Percentiles rank a stretch among this genome's conserved stretches.
Evolutionary conservation across 2,329 filamentous ascomycete species (phyloP).

Genomic region (Verticillium albo-atrum): DNA sequence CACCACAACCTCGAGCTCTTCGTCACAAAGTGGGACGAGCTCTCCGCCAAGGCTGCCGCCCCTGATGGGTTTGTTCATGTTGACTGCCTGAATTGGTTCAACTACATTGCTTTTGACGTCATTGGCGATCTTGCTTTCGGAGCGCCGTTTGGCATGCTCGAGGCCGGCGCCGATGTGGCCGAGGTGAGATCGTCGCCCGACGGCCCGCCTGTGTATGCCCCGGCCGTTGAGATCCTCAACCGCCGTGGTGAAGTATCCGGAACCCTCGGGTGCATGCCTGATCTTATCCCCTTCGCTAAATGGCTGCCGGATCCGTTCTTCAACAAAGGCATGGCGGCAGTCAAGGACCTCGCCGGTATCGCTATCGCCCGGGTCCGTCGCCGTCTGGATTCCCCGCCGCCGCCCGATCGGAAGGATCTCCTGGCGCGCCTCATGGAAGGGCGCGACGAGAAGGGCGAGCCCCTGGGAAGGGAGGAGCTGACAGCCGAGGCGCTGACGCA

Average conservation of each 20-base stretch:
- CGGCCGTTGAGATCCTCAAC: constrained; percentile 85
- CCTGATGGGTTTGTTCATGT: constrained; percentile 53
- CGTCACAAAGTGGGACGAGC: constrained; percentile 65
- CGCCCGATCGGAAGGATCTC: constrained; percentile 69
- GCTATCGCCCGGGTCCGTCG: constrained; percentile 77
- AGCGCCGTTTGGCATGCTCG: constrained; percentile 20
- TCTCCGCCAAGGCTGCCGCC: constrained; percentile 42
- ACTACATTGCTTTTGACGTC: constrained; percentile 22
- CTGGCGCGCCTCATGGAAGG: constrained; percentile 82
- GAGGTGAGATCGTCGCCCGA: constrained; percentile 63
- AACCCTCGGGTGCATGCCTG: constrained; percentile 69
- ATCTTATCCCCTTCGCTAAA: constrained; percentile 73
- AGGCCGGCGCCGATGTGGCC: constrained; percentile 67
- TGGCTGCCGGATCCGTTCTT: constrained; percentile 84
- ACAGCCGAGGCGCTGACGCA: constrained; percentile 88
- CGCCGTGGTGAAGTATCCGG: constrained; percentile 81
- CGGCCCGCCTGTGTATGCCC: constrained; percentile 61
- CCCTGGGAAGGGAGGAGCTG: constrained; percentile 72
- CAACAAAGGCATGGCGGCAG: constrained; percentile 65
- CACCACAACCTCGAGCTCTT: constrained; percentile 73
- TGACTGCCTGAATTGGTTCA: constrained; percentile 58
- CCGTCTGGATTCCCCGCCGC: constrained; percentile 64
- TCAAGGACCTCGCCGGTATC: constrained; percentile 80
- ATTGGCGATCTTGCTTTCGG: constrained; percentile 25
- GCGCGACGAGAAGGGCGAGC: constrained; percentile 72